phyloP scores from a whole-genome alignment of 2,329 filamentous ascomycete species.

The Cladosporium oxysporum region DNA sequence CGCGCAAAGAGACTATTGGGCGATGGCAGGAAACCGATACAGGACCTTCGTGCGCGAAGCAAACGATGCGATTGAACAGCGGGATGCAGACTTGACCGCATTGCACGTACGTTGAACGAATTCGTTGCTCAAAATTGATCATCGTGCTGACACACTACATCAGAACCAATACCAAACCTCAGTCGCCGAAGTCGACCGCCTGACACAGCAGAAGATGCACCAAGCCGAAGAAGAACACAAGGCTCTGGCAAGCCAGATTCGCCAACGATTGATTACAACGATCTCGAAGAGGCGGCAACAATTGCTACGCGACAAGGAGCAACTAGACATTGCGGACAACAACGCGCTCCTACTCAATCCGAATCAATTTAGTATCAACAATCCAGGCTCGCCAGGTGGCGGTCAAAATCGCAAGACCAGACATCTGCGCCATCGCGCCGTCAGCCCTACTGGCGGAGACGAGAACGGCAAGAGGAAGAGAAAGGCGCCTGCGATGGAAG shows the following conservation, averaged over 20 bases:
- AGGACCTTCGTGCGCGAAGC: conserved; percentile 81
- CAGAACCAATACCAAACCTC: conserved; percentile 60
- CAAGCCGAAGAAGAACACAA: conserved; percentile 65
- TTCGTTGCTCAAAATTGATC: background rate
- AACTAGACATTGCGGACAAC: conserved; percentile 66
- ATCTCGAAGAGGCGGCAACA: conserved; percentile 59
- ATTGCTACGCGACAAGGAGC: conserved; percentile 65
- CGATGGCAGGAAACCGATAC: conserved; percentile 75
- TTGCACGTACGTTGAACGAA: conserved; percentile 66
- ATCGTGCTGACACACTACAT: background rate
- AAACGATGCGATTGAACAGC: conserved; percentile 83
- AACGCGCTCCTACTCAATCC: conserved; percentile 66
- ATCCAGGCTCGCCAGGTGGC: conserved; percentile 64
- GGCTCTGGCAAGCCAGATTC: conserved; percentile 59
- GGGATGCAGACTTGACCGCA: conserved; percentile 78
- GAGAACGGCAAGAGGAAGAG: conserved; percentile 60
- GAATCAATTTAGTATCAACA: conserved; percentile 66
- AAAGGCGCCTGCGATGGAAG: conserved; percentile 55
- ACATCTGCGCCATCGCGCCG: conserved; percentile 56
- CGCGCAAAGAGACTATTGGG: conserved; percentile 68
- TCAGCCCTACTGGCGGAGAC: conserved; percentile 35
- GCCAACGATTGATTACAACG: conserved; percentile 60
- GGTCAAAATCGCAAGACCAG: conserved; percentile 64
- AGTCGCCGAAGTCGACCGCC: conserved; percentile 57
- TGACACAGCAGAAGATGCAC: conserved; percentile 60